Evolutionary conservation across 169 alveolate genomes (phyloP), one percentile per base, ranked within the genome.

Genomic region (Plasmodium billcollinsi): DNA sequence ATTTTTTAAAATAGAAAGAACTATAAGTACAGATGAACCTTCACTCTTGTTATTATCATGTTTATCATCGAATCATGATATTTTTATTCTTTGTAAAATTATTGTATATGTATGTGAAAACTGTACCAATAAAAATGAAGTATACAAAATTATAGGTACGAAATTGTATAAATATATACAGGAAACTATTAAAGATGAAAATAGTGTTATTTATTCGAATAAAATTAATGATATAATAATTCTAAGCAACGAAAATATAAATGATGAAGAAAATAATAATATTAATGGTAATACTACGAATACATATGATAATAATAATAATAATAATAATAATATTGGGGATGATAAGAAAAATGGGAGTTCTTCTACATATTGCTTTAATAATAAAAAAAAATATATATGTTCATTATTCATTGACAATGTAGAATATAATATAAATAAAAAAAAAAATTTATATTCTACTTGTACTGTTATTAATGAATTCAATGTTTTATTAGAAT

Each of bases 61-160:
- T 62, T 91, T 94, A 29, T 93, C 96, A 47, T 74, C 91, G 9
- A 74, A 94, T 72, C 95, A 94, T 47, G 86, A 88, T 58, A 65
- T 94, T 33, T 94, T 94, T 80, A 65, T 94, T 26, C 80, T 94
- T 63, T 90, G 94, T 54, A 91, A 95, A 92, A 58, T 92, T 39
- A 90, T 94, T 80, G 72, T 91, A 47, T 88, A 76, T 91, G 61
- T 94, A 80, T 72, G 92, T 66, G 89, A 89, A 78, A 76, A 91
- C 65, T 93, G 95, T 50, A 88, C 88, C 15, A 89, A 92, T 86
- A 73, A 86, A 65, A 62, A 92, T 67, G 96, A 94, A 52, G 74
- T 93, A 0, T 89, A 88, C 29, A 94, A 94, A 92, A 63, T 93
- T 59, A 71, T 94, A 52, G 86, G 93, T 29, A 92, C 89, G 21